These are phyloP conservation scores for Ceratonia siliqua DNA, from an alignment of 306 rosid genomes.

Conservation along the genomic window DNA sequence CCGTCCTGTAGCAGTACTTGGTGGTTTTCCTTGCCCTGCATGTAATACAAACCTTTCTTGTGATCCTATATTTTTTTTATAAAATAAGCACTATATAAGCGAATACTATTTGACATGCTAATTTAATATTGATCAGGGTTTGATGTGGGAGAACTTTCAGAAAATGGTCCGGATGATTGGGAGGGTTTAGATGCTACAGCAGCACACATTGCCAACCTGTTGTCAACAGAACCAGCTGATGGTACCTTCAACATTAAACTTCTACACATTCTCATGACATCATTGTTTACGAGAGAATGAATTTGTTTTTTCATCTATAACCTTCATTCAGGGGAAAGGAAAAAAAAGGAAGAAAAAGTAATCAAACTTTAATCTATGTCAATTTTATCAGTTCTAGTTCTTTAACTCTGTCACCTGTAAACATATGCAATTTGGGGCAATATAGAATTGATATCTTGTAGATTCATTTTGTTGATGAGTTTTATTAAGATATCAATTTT, in stretches of 20 bases:
- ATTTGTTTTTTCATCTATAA: background rate
- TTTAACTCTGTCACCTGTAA: background rate
- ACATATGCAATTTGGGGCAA: background rate
- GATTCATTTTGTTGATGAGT: slow-evolving; percentile 20
- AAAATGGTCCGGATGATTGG: slow-evolving; percentile 93
- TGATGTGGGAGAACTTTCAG: slow-evolving; percentile 93
- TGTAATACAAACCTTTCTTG: slow-evolving; percentile 53
- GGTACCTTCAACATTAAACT: slow-evolving; percentile 53
- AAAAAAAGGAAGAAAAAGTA: background rate
- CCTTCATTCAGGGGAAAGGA: background rate
- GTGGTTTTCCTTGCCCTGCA: slow-evolving; percentile 97
- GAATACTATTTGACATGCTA: slow-evolving; percentile 21
- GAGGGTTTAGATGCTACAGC: slow-evolving; percentile 98
- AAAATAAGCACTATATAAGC: background rate
- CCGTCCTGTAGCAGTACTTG: slow-evolving; percentile 86
- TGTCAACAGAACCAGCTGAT: slow-evolving; percentile 96
- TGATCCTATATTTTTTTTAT: background rate
- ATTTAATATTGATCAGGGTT: slow-evolving; percentile 69
- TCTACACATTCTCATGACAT: too few species aligned
- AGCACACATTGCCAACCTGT: slow-evolving; percentile 84
- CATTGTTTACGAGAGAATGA: too few species aligned
- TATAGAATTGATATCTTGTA: background rate
- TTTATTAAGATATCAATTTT: slow-evolving; percentile 4
- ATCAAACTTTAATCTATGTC: background rate
- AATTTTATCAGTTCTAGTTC: background rate